A percentile compares a stretch with the other conserved stretches of the same genome.
These are phyloP conservation scores for Myriosclerotinia scirpicola DNA, from an alignment of 2,329 filamentous ascomycete species.

Conservation along the genomic window DNA sequence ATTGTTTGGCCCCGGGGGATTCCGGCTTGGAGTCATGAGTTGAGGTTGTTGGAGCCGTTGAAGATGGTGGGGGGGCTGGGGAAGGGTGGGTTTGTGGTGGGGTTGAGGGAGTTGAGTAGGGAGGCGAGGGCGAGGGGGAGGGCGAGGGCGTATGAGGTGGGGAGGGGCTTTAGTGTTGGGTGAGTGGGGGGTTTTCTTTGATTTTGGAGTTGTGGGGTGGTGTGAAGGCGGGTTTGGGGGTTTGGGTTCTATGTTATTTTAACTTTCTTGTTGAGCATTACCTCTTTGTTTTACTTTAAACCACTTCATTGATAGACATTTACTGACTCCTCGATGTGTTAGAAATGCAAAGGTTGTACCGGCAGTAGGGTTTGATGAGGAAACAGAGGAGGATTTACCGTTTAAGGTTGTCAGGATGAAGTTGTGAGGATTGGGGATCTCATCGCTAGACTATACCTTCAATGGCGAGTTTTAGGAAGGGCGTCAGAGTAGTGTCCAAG, in stretches of 20 bases:
- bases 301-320: not conserved
- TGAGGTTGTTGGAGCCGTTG: conserved; percentile 29
- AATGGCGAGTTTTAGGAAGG: not conserved
- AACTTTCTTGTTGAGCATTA: not conserved
- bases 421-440: not conserved
- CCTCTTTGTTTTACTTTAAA: not conserved
- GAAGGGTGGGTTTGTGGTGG: conserved; percentile 25
- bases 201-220: not conserved
- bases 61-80: conserved; percentile 27
- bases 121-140: conserved; percentile 18
- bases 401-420: conserved; percentile 22
- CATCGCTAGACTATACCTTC: not conserved
- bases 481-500: not conserved
- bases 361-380: conserved; percentile 9
- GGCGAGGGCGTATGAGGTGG: conserved; percentile 21
- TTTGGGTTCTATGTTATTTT: not conserved
- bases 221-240: not conserved
- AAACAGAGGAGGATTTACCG: conserved; percentile 17
- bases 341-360: conserved; percentile 1
- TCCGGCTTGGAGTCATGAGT: conserved; percentile 26
- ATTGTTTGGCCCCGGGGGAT: conserved; percentile 29
- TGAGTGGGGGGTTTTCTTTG: not conserved
- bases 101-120: conserved; percentile 23
- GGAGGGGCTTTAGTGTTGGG: conserved; percentile 7
- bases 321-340: not conserved